Conservation (phyloP, 371 early-diverging fungal species). For the Mucor racemosus region DNA sequence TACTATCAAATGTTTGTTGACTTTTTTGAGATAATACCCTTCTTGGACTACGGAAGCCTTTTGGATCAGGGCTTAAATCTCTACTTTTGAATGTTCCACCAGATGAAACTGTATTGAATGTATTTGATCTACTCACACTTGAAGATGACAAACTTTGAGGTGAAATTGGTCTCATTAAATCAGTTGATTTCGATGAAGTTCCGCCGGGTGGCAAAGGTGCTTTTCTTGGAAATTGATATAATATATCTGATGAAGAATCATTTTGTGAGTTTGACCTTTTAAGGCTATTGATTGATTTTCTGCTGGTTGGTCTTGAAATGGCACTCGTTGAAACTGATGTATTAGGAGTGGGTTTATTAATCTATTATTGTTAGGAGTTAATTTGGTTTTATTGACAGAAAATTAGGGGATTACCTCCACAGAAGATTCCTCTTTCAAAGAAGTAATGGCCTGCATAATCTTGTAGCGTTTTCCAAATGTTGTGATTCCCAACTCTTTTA, state of each 20-base stretch:
- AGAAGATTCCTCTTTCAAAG: slow-evolving; percentile 44
- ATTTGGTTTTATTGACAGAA: slow-evolving; percentile 3
- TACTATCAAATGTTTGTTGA: slow-evolving; percentile 21
- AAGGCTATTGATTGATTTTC: slow-evolving; percentile 15
- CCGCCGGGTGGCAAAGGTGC: slow-evolving; percentile 46
- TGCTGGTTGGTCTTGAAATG: slow-evolving; percentile 14
- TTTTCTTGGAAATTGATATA: slow-evolving; percentile 52
- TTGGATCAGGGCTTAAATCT: slow-evolving; percentile 24
- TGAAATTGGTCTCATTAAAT: slow-evolving; percentile 33
- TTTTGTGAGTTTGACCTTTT: slow-evolving; percentile 29
- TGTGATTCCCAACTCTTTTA: slow-evolving; percentile 73
- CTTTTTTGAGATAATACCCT: slow-evolving; percentile 28
- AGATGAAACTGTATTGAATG: slow-evolving; percentile 47
- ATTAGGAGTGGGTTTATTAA: slow-evolving; percentile 22
- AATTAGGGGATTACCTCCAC: not conserved
- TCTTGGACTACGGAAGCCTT: slow-evolving; percentile 19
- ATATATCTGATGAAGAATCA: slow-evolving; percentile 13
- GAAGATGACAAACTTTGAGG: slow-evolving; percentile 43
- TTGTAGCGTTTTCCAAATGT: slow-evolving; percentile 75
- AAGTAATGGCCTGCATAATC: slow-evolving; percentile 69
- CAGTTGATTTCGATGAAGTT: slow-evolving; percentile 2
- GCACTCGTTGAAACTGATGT: slow-evolving; percentile 31
- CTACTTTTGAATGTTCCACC: slow-evolving; percentile 19
- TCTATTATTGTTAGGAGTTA: not conserved
- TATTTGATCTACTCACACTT: slow-evolving; percentile 47